Evolutionary conservation across 2,329 filamentous ascomycete species (phyloP), one percentile per base, ranked within the genome.

Genomic region (Colletotrichum graminicola): DNA sequence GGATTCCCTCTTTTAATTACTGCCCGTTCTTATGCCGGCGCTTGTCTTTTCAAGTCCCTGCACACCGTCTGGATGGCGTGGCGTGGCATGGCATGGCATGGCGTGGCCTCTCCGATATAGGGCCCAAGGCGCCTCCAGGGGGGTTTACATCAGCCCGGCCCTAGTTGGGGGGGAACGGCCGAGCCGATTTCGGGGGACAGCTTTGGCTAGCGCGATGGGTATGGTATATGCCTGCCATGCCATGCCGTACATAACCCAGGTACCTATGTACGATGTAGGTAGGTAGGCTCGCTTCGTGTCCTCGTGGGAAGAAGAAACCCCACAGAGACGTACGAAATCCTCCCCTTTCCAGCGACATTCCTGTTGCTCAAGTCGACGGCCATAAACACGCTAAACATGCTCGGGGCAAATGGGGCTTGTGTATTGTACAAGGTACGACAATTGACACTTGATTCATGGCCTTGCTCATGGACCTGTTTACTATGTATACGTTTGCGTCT

Each of bases 31-130:
- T 32, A 54, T 41, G 67, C 49, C 55, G 54, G 54, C 59, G 63
- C 21, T 36, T 43, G 29, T 36, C 14, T 36, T 43, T 51, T 32
- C 45, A 14, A n/a, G 55, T 45, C 61, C 52, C 11, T 49, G 67
- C 21, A 47, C 47, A 59, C 36, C 63, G 66, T 61, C 59, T 73
- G 54, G 23, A 57, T 47, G 36, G 55, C 23, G 47, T 23, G n/a
- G 23, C 52, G 43, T 67, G 64, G 64, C 59, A 2, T 45, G 43
- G 43, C 41, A 16, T 43, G 16, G 43, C 45, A 10, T 47, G 21
- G 45, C 45, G n/a, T 64, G 64, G 64, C 54, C 51, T 49, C 69
- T 73, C 72, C 72, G 72, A 73, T 73, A 69, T 73, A 74, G 73
- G 73, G 60, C 70, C 54, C 66, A 55, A 64, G 32, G 60, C 39